Base-by-base conservation (phyloP, 805 yeast species). In the Ogataea parapolymorpha region DNA sequence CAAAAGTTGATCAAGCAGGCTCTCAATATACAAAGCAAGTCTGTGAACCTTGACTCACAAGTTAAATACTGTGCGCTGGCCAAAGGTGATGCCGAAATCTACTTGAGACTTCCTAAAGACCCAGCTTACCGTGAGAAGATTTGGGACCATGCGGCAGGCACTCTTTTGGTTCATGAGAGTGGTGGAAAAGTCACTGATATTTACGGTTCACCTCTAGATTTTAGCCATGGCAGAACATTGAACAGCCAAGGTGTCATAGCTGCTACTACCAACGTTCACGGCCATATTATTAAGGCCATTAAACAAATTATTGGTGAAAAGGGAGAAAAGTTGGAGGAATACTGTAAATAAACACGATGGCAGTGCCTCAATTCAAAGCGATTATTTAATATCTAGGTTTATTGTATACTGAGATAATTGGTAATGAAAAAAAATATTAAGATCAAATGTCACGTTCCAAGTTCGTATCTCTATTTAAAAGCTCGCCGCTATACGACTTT, bases 141-240 rank as follows among this genome's bases (percentile, higher is more conserved):
- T 45, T 93, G 99, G 98, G 99, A 93, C 65, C 99, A 93, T 62
- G 98, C 98, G 14, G 95, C 97, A 2, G 99, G 99, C 3, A 83
- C 85, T 55, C 71, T 91, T 11, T 73, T 93, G 46, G 81, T 95
- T 33, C 72, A 75, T 26, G 99, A 95, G 63, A 85, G 95, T 53
- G 97, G 97, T 31, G 99, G 99, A 6, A 61, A 70, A 36, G 98
- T 93, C 10, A 79, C 91, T 12, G 99, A 93, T 58, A 78, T 91
- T 63, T 63, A 75, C 41, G 96, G 96, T 14, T 70, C 69, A 10
- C 70, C 72, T 17, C 73, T 93, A 42, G 81, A 91, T 57, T 93
- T 93, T 54, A 89, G 96, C 6, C 68, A 71, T 30, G 99, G 99
- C 6, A 79, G 97, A 58, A 77, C 79, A 26, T 74, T 93, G 48